Percentiles rank a stretch among this genome's conserved stretches.
phyloP scores from a whole-genome alignment of 495 filamentous ascomycete species.

The Amphirosellinia nigrospora region DNA sequence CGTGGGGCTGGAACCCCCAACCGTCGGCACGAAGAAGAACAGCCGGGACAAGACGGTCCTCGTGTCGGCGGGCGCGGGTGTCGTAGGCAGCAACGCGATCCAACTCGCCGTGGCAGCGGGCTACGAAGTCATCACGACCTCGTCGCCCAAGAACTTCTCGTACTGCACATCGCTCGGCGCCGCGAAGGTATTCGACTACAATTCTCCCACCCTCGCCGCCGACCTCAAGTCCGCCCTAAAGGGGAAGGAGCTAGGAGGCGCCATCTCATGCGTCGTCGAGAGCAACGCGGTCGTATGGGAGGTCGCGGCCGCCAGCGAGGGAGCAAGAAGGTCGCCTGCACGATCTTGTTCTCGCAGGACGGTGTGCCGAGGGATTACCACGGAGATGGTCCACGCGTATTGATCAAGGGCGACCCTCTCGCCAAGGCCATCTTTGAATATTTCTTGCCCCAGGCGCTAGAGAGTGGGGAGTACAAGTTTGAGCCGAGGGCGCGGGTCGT shows the following conservation, averaged over 20 bases:
- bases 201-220: conserved; percentile 32
- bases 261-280: conserved; percentile 19
- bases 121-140: conserved; percentile 63
- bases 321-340: conserved; percentile 39
- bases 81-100: conserved; percentile 66
- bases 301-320: conserved; percentile 27
- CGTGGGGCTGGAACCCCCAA: conserved; percentile 38
- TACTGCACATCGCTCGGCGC: conserved; percentile 63
- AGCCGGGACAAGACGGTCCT: conserved; percentile 46
- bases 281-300: conserved; percentile 28
- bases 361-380: conserved; percentile 31
- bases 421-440: conserved; percentile 28
- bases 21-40: background rate
- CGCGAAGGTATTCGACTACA: conserved; percentile 63
- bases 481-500: conserved; percentile 32
- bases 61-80: conserved; percentile 62
- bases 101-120: conserved; percentile 67
- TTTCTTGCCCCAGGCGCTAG: conserved; percentile 33
- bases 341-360: conserved; percentile 25
- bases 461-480: conserved; percentile 27
- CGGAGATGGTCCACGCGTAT: conserved; percentile 36
- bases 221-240: conserved; percentile 42
- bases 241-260: conserved; percentile 30
- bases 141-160: conserved; percentile 60
- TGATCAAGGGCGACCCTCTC: conserved; percentile 34